Base-by-base conservation (phyloP, 768 basidiomycete species). In the Lentinula detonsa region DNA sequence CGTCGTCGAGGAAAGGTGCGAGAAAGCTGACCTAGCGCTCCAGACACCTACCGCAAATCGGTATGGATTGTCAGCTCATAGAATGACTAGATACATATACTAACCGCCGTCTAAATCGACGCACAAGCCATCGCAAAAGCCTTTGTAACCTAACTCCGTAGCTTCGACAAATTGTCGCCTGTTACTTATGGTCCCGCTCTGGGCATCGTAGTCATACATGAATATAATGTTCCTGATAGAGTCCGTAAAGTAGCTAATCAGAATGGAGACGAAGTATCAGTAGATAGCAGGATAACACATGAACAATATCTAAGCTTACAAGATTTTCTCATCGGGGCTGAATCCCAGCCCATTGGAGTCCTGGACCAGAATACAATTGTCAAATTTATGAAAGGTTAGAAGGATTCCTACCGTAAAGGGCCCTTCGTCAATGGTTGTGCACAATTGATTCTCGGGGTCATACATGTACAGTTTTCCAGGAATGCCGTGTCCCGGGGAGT, bases 271-370 rank as follows among this genome's bases (percentile, higher is more conserved):
- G 16, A 40, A 10, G 54, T 63, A 50, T 64, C 39, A 56, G 48
- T 54, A 56, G 8, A 62, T 18, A 60, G 33, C 21, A 5, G 18
- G 21, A 42, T 34, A 43, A 63, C 21, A 56, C 31, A 15, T 23
- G 55, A 23, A 59, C 65, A 51, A 23, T 18, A 15, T 40, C 21
- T 10, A 18, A 39, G 69, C 80, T 70, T 64, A 85, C 86, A 87
- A 77, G n/a, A 75, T 86, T 65, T 76, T 82, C 55, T 80, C 82
- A 63, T 86, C 84, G 4, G 78, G 76, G 67, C 78, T 86, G 85
- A 85, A 87, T 39, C 84, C 85, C 49, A 87, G 68, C 35, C 85
- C 85, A 66, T 88, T 88, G 31, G 79, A 81, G 69, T 87, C 85
- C 85, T 72, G 59, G 57, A 43, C 42, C 57, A 57, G 55, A n/a